Percentiles rank a stretch among this genome's conserved stretches.
phyloP scores from a whole-genome alignment of 2,329 filamentous ascomycete genomes.

The Phaeosphaeriaceae sp. region DNA sequence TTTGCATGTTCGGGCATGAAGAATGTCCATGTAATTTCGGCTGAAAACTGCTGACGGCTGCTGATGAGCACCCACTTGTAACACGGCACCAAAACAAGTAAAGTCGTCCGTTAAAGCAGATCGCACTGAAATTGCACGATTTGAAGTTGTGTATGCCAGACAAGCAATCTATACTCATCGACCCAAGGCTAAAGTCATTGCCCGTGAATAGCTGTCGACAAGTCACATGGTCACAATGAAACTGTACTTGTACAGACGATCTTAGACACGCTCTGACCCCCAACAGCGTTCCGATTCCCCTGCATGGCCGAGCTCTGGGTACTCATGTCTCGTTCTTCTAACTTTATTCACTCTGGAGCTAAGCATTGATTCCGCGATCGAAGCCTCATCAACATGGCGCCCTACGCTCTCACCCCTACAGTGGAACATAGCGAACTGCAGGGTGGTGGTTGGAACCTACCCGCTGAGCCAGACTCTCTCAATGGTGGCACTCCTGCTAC shows the following conservation, averaged over 20 bases:
- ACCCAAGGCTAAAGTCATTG: background rate
- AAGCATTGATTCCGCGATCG: background rate
- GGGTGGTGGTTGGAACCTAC: background rate
- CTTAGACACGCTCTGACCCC: background rate
- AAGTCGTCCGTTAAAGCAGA: background rate
- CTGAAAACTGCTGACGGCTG: background rate
- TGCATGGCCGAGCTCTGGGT: background rate
- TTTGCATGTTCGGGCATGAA: background rate
- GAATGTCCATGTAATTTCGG: background rate
- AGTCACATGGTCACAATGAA: background rate
- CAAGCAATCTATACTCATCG: background rate
- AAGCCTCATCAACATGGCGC: constrained; percentile 12
- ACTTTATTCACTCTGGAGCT: background rate
- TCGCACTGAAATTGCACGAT: background rate
- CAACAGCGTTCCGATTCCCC: background rate
- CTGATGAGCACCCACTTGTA: background rate
- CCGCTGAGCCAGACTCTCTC: background rate
- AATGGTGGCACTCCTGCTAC: background rate
- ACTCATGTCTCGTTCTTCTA: background rate
- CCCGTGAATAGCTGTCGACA: background rate
- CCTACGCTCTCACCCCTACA: constrained; percentile 23
- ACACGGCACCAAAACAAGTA: background rate
- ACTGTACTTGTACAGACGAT: background rate
- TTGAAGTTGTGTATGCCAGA: background rate
- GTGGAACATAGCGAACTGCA: constrained; percentile 13